These are phyloP conservation scores for Hypholoma sublateritium DNA, from an alignment of 768 basidiomycete species.

Conservation along the genomic window DNA sequence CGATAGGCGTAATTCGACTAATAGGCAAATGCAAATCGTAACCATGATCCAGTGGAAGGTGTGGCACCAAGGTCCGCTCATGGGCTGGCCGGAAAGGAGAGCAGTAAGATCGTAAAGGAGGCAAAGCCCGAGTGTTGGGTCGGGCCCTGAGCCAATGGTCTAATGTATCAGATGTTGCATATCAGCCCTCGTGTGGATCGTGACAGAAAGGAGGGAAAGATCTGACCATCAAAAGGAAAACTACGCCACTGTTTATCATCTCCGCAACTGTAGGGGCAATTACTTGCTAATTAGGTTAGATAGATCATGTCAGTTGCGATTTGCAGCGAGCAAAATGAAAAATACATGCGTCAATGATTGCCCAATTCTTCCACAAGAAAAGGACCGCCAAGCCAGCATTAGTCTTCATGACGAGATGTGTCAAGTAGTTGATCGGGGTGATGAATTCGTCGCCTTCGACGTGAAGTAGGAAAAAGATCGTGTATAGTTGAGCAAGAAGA, in stretches of 20 bases:
- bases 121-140: conserved; percentile 33
- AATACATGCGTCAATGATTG: conserved; percentile 24
- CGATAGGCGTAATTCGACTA: conserved; percentile 16
- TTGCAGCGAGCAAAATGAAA: background rate
- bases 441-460: conserved; percentile 18
- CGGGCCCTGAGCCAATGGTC: conserved; percentile 36
- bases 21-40: conserved; percentile 15
- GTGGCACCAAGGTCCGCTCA: conserved; percentile 21
- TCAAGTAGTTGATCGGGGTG: conserved; percentile 27
- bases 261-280: conserved; percentile 21
- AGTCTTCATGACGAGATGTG: conserved; percentile 43
- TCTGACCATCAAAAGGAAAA: conserved; percentile 31
- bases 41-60: conserved; percentile 25
- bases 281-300: conserved; percentile 14
- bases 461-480: conserved; percentile 30
- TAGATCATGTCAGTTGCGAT: background rate
- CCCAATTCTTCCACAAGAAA: conserved; percentile 31
- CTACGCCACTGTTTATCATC: conserved; percentile 22
- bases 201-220: background rate
- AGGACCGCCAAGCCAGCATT: conserved; percentile 37
- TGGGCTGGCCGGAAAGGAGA: conserved; percentile 25
- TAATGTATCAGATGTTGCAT: conserved; percentile 4
- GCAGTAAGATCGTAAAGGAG: conserved; percentile 30
- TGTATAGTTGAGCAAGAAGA: conserved; percentile 33
- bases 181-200: background rate